Evolutionary conservation across 140 eudicot genomes (phyloP).

Genomic region (Bidens hawaiensis): DNA sequence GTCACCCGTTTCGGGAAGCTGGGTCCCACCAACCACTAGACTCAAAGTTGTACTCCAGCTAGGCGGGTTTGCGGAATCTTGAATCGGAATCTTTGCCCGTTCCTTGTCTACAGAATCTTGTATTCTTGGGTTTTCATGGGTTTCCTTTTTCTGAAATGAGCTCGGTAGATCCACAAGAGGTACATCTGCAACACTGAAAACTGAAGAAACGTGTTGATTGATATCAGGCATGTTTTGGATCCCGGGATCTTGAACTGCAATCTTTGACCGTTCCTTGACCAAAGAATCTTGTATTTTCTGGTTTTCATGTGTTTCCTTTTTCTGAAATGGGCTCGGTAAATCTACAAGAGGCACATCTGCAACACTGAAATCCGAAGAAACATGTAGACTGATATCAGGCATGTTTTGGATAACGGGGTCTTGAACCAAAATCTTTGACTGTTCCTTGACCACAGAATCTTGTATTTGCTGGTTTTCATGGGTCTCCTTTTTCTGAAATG

Average conservation of each 20-base stretch:
- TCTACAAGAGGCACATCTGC: conserved; percentile 29
- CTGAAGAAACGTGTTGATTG: conserved; percentile 24
- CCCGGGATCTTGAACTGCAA: conserved; percentile 38
- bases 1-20: conserved; percentile 47
- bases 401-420: conserved; percentile 32
- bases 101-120: conserved; percentile 23
- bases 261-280: conserved; percentile 24
- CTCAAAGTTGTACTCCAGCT: conserved; percentile 55
- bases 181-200: conserved; percentile 28
- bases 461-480: no score
- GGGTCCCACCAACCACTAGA: conserved; percentile 48
- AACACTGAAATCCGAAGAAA: conserved; percentile 28
- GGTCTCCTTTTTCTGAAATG: no score
- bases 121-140: background rate
- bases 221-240: conserved; percentile 22
- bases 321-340: conserved; percentile 32
- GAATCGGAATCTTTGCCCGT: conserved; percentile 24
- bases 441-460: conserved; percentile 28
- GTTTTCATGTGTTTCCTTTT: conserved; percentile 10
- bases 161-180: conserved; percentile 33
- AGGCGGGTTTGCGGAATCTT: conserved; percentile 39
- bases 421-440: conserved; percentile 28
- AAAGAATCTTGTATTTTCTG: conserved; percentile 14
- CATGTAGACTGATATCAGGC: conserved; percentile 17
- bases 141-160: conserved; percentile 23